Evolutionary conservation across 2,329 filamentous ascomycete species (phyloP).

Genomic region (Aspergillus tanneri): DNA sequence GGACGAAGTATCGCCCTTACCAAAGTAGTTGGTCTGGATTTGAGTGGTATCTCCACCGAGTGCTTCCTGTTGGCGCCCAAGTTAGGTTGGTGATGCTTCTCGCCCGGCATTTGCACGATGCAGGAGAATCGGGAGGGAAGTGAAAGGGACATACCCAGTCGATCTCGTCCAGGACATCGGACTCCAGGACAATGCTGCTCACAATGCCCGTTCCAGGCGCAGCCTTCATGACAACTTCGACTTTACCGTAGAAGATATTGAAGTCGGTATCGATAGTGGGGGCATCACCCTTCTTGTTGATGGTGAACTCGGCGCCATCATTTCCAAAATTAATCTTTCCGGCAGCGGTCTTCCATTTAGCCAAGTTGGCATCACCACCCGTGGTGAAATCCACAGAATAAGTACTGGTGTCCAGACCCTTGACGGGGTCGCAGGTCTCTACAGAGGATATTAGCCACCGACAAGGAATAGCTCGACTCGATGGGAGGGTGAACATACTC

Average conservation of each 20-base stretch:
- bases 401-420: conserved; percentile 58
- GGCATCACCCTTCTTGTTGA: conserved; percentile 73
- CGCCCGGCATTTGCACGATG: neutral
- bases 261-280: conserved; percentile 85
- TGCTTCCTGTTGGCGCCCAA: conserved; percentile 30
- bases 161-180: conserved; percentile 93
- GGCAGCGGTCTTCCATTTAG: conserved; percentile 64
- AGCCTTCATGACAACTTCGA: conserved; percentile 80
- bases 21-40: conserved; percentile 89
- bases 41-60: conserved; percentile 36
- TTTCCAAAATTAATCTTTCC: conserved; percentile 64
- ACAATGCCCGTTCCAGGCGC: conserved; percentile 88
- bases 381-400: conserved; percentile 24
- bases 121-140: neutral
- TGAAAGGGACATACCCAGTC: conserved; percentile 68
- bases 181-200: conserved; percentile 85
- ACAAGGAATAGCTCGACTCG: neutral
- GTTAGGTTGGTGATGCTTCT: conserved; percentile 15
- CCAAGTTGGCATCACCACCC: conserved; percentile 56
- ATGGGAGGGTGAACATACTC: conserved; percentile 18
- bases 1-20: conserved; percentile 75
- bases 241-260: conserved; percentile 97
- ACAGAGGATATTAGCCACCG: conserved; percentile 23
- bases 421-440: conserved; percentile 63
- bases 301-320: conserved; percentile 78